Conservation (phyloP, 768 basidiomycete genomes). For the Lactarius vividus region DNA sequence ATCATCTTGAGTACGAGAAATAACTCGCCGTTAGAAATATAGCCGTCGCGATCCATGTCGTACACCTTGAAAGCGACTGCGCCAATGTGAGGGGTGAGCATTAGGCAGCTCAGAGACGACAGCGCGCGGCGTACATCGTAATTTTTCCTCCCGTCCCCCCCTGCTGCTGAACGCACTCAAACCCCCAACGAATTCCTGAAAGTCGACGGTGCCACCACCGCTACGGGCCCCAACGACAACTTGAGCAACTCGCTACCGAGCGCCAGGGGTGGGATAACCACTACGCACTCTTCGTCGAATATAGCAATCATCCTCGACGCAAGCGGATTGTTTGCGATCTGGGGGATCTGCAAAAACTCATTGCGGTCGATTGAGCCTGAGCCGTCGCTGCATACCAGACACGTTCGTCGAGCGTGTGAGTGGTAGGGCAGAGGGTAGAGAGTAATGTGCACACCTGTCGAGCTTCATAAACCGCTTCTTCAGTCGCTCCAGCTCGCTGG, state of each 20-base stretch:
- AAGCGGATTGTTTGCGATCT: constrained; percentile 96
- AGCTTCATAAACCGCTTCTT: constrained; percentile 99
- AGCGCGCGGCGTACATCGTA: constrained; percentile 68
- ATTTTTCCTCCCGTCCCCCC: constrained; percentile 95
- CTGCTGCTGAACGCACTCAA: constrained; percentile 96
- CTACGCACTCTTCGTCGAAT: constrained; percentile 95
- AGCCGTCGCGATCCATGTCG: constrained; percentile 97
- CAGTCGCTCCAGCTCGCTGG: constrained; percentile 87
- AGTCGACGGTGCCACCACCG: constrained; percentile 97
- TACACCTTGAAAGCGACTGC: constrained; percentile 99
- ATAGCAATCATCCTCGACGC: constrained; percentile 99
- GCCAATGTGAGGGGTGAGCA: not conserved
- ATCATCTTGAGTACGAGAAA: constrained; percentile 99
- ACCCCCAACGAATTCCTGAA: constrained; percentile 98
- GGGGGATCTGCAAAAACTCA: constrained; percentile 98
- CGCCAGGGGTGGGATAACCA: not conserved
- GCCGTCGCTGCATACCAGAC: constrained; percentile 62
- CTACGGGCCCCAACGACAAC: constrained; percentile 41
- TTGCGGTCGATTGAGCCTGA: constrained; percentile 98
- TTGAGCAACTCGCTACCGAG: constrained; percentile 7
- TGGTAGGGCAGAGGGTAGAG: not conserved
- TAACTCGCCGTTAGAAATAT: constrained; percentile 96
- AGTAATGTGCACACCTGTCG: constrained; percentile 59
- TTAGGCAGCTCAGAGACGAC: not conserved
- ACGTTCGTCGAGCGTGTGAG: not conserved